These are phyloP conservation scores for Venturia effusa DNA, from an alignment of 2,329 filamentous ascomycete species.

Conservation along the genomic window DNA sequence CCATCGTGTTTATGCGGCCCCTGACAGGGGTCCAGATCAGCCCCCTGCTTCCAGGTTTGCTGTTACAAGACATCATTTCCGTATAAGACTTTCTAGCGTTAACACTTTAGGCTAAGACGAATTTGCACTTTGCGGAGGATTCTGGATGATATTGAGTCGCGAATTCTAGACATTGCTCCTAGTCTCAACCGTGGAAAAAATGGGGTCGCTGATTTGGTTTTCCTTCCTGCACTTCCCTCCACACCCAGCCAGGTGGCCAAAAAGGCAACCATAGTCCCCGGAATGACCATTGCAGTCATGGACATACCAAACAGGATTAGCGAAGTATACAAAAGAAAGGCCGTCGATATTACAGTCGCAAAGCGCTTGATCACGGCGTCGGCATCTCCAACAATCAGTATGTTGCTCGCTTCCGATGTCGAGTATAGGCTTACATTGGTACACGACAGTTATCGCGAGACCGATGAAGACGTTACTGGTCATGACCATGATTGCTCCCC, in stretches of 20 bases:
- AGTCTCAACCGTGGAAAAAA: not conserved
- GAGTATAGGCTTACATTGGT: conserved; percentile 21
- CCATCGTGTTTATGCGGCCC: no score
- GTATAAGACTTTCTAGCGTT: no score
- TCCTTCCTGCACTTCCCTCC: conserved; percentile 16
- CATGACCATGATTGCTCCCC: conserved; percentile 23
- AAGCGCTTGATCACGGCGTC: conserved; percentile 26
- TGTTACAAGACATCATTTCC: no score
- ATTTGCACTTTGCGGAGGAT: no score
- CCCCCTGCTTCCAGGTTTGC: no score
- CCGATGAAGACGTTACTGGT: conserved; percentile 26
- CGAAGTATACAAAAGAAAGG: conserved; percentile 23
- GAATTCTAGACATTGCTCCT: not conserved
- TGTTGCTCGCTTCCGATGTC: conserved; percentile 10
- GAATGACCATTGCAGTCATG: conserved; percentile 20
- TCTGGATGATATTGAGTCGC: not conserved
- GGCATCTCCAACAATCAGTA: conserved; percentile 18
- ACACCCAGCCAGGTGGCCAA: conserved; percentile 24
- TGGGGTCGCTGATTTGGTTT: not conserved
- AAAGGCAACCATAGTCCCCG: conserved; percentile 22
- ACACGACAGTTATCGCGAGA: conserved; percentile 26
- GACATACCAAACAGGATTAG: conserved; percentile 22
- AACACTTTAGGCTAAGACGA: no score
- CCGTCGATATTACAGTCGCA: conserved; percentile 23
- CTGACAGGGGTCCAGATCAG: no score